phyloP scores from a whole-genome alignment of 2,329 filamentous ascomycete species.

The Colletotrichum magnum region DNA sequence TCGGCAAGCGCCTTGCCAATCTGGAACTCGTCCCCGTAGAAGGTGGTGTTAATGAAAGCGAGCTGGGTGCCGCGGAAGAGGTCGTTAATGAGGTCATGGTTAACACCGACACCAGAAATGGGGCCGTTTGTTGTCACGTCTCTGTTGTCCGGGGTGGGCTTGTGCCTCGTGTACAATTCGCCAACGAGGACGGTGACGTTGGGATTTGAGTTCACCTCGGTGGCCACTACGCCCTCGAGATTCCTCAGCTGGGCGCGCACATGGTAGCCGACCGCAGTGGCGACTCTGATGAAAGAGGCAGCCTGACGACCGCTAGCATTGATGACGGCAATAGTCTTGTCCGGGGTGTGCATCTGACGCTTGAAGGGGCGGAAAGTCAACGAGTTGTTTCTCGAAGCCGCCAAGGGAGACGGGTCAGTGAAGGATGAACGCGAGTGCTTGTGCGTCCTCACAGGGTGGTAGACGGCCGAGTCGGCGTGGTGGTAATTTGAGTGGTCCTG shows the following conservation, averaged over 20 bases:
- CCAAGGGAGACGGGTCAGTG: constrained; percentile 70
- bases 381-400: constrained; percentile 69
- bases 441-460: constrained; percentile 58
- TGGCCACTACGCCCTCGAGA: constrained; percentile 87
- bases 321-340: constrained; percentile 92
- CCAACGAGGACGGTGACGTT: constrained; percentile 79
- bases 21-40: constrained; percentile 93
- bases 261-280: constrained; percentile 91
- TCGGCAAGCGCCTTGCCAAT: constrained; percentile 92
- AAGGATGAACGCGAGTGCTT: constrained; percentile 75
- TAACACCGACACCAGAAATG: constrained; percentile 76
- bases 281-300: constrained; percentile 93
- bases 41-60: constrained; percentile 98
- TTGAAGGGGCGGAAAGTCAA: constrained; percentile 73
- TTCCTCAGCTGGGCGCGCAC: constrained; percentile 94
- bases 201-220: constrained; percentile 85
- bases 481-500: constrained; percentile 37
- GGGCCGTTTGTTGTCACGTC: constrained; percentile 79
- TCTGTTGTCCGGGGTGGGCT: constrained; percentile 63
- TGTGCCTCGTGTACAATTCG: constrained; percentile 72
- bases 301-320: constrained; percentile 97
- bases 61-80: constrained; percentile 88
- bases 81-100: constrained; percentile 78
- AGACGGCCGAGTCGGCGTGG: constrained; percentile 40
- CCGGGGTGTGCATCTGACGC: constrained; percentile 70